phyloP scores from a whole-genome alignment of 352 stramenopile species.

The Globisporangium megalacanthum region DNA sequence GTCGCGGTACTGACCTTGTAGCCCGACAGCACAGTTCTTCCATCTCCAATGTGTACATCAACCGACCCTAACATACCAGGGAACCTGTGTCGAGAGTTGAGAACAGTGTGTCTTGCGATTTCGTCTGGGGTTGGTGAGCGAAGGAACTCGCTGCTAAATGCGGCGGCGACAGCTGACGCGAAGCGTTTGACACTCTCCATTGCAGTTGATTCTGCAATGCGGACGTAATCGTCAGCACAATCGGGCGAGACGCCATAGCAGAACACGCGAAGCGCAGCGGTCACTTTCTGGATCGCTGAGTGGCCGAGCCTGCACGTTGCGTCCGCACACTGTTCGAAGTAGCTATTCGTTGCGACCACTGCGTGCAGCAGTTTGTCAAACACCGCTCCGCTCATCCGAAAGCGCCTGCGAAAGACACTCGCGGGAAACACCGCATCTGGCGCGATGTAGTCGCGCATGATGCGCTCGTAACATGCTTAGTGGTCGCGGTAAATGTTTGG shows the following conservation, averaged over 20 bases:
- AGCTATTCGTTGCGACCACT: not conserved
- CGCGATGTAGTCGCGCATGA: too few relatives aligned
- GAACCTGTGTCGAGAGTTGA: slow-evolving; percentile 13
- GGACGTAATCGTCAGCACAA: slow-evolving; percentile 12
- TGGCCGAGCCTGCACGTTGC: slow-evolving; percentile 5
- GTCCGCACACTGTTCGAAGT: slow-evolving; percentile 11
- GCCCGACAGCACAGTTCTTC: slow-evolving; percentile 21
- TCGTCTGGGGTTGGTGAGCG: slow-evolving; percentile 11
- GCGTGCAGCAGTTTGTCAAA: slow-evolving; percentile 4
- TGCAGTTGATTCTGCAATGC: slow-evolving; percentile 9
- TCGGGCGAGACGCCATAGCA: slow-evolving; percentile 14
- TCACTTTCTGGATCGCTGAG: slow-evolving; percentile 16
- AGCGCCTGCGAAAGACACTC: slow-evolving; percentile 4
- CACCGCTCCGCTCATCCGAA: not conserved
- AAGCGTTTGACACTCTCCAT: slow-evolving; percentile 11
- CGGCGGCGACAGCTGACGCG: not conserved
- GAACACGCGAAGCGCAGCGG: slow-evolving; percentile 12
- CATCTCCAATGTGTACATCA: slow-evolving; percentile 21
- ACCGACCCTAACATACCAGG: slow-evolving; percentile 24
- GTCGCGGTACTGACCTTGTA: slow-evolving; percentile 13
- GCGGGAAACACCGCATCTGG: too few relatives aligned
- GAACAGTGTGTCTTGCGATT: not conserved
- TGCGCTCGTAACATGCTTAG: too few relatives aligned
- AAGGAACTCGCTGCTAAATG: too few relatives aligned
- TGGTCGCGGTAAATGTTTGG: too few relatives aligned